Percentiles rank a stretch among this genome's conserved stretches.
Evolutionary conservation across 2,329 filamentous ascomycete species (phyloP).

Genomic region (Paecilomyces niveus): DNA sequence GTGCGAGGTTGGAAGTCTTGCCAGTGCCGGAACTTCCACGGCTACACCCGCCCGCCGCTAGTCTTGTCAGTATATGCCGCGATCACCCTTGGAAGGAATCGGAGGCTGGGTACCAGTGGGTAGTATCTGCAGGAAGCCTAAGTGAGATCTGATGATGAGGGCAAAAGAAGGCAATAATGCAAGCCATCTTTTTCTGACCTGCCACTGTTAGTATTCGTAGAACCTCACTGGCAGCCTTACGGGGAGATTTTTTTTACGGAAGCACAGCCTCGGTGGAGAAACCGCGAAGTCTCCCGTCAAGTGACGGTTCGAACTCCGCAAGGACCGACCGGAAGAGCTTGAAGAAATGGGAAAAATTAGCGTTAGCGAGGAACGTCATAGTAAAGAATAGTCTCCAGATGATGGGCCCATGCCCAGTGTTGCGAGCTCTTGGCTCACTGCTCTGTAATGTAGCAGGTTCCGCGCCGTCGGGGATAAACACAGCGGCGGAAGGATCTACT

Average conservation of each 20-base stretch:
- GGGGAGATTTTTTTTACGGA: background rate
- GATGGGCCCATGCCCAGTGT: background rate
- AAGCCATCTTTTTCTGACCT: background rate
- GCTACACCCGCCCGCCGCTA: background rate
- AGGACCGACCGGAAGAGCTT: background rate
- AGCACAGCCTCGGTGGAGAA: background rate
- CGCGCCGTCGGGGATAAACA: background rate
- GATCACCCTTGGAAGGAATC: background rate
- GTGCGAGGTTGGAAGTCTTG: background rate
- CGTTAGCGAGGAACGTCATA: background rate
- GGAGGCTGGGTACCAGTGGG: background rate
- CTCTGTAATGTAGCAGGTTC: background rate
- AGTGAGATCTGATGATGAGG: background rate
- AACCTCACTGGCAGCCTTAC: background rate
- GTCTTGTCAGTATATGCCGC: background rate
- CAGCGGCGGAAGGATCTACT: background rate
- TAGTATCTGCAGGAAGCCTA: background rate
- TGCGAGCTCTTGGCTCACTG: background rate
- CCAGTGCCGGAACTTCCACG: background rate
- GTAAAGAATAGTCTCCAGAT: background rate
- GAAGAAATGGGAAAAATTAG: background rate
- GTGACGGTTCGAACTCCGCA: background rate
- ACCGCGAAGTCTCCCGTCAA: background rate
- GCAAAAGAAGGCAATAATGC: background rate
- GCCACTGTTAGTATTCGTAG: background rate